Evolutionary conservation across 2,329 filamentous ascomycete species (phyloP), one percentile per base, ranked within the genome.

Genomic region (Colletotrichum camelliae): DNA sequence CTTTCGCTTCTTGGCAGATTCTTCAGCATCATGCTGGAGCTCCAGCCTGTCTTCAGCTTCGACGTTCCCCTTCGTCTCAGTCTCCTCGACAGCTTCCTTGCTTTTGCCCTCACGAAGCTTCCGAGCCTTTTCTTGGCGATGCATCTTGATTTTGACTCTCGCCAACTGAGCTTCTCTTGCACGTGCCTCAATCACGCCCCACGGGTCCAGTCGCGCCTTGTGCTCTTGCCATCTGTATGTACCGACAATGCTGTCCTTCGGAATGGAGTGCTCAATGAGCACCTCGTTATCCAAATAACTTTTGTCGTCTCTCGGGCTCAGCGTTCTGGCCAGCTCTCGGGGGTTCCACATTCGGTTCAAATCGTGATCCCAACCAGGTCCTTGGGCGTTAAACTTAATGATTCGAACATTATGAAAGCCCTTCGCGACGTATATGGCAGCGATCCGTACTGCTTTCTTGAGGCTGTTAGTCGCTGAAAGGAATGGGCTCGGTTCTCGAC

Each of bases 31-130:
- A 48, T 48, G 0, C 43, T 1, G 43, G 13, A n/a, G 6, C 13
- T 0, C 1, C n/a, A 7, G 0, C 0, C 13, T 1, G 18, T 21
- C 43, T 48, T 48, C n/a, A 48, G 4, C 55, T 16, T 58, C 55
- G 7, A 15, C 55, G 0, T 58, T 3, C 0, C 7, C 21, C 24
- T 2, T 58, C 21, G 16, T 16, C 21, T 1, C 0, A 0, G 7
- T 10, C 24, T 29, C 55, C 8, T 57, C 27, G 0, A 24, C 24
- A 15, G 13, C 24, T 16, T 58, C 29, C 15, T 12, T 48, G 43
- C 1, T 13, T 0, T 48, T 21, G 18, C 7, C 43, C 43, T 48
- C 43, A 0, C n/a, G 0, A 21, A 21, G 10, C 24, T 58, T 27
- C 21, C 2, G 12, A 0, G 55, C 55, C 8, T 9, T 21, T 16